Evolutionary conservation across 1,139 yeast species (phyloP).

Genomic region (Pneumocystis sp.): DNA sequence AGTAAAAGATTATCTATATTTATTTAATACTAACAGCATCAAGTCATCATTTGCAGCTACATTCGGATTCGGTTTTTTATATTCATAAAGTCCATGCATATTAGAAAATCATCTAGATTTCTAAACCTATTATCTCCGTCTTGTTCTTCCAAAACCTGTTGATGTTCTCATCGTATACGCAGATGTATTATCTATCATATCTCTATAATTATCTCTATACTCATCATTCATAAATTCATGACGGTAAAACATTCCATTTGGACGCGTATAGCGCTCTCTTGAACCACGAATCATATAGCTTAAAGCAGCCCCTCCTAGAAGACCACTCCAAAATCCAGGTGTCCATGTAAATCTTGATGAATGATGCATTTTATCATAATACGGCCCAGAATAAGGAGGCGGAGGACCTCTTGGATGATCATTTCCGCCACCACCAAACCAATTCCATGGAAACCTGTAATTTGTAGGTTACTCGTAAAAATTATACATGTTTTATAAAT

Average conservation of each 20-base stretch:
- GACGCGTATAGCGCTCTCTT: neutral
- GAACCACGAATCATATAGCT: neutral
- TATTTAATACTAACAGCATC: neutral
- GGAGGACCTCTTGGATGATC: neutral
- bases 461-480: neutral
- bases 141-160: slow-evolving; percentile 1
- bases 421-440: neutral
- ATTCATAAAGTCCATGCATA: neutral
- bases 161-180: neutral
- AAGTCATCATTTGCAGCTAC: neutral
- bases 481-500: neutral
- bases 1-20: neutral
- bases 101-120: neutral
- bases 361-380: neutral
- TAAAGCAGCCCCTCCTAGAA: neutral
- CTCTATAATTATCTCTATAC: neutral
- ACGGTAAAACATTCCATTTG: neutral
- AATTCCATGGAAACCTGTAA: neutral
- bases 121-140: neutral
- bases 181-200: neutral
- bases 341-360: neutral
- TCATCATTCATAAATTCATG: neutral
- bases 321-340: slow-evolving; percentile 2
- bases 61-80: neutral
- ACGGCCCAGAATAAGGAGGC: neutral